Base-by-base conservation (phyloP, 1,139 yeast genomes). In the Yamadazyma mexicana region DNA sequence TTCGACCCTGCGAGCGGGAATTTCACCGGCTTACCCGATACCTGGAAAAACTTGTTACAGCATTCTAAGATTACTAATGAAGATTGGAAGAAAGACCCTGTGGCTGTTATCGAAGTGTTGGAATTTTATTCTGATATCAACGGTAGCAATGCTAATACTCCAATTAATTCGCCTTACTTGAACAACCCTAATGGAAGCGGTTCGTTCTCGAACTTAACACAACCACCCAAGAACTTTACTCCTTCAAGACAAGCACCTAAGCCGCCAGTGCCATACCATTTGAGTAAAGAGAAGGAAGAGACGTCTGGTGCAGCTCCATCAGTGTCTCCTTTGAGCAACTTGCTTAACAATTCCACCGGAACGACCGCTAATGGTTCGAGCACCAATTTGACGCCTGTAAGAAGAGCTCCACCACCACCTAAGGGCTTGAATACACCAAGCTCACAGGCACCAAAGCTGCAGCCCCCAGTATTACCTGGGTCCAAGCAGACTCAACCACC, bases 101-200 rank as follows among this genome's bases (percentile, higher is more conserved):
- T 82, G 22, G 94, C 94, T 0, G 92, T 77, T 31, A 89, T 92
- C 49, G 97, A 92, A 56, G 98, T 91, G 1, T 77, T 94, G 56
- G 95, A 88, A 52, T 92, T 94, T 58, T 88, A 87, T 58, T 73
- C 73, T 11, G 77, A 73, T 44, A 71, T 70, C 44, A 67, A 66
- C 48, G 48, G 48, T 68, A 56, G 65, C 5, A 55, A 59, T 26
- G 51, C 55, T 2, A 53, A 54, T 33, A 66, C 73, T 16, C 73
- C 75, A 2, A 40, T 53, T 7, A 51, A 45, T 29, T 57, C 57
- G 34, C 64, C 66, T 39, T 47, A 41, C 33, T 16, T 40, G 29
- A 32, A 40, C 27, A 39, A 39, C n/a, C n/a, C n/a, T 17, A 28
- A 34, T 27, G 33, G 35, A 15, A 27, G 31, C 20, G 27, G 34